Evolutionary conservation across 1,139 yeast species (phyloP).

Genomic region (Blastobotrys malaysiensis): DNA sequence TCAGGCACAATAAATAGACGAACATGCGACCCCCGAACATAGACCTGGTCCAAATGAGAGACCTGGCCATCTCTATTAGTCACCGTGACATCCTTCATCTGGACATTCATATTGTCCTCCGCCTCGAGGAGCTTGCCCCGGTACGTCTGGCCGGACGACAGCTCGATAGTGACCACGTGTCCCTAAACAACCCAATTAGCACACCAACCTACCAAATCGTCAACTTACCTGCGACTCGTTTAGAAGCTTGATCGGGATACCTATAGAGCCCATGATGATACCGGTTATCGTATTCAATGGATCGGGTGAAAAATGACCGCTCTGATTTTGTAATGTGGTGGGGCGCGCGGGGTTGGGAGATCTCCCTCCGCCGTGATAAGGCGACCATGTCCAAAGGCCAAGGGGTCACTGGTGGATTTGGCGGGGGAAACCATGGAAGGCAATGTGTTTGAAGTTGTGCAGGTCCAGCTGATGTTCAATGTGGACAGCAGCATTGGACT

Average conservation of each 20-base stretch:
- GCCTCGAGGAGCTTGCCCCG: conserved; percentile 76
- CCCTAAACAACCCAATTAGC: conserved; percentile 43
- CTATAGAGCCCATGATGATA: conserved; percentile 31
- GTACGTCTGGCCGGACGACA: conserved; percentile 80
- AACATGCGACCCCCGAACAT: conserved; percentile 87
- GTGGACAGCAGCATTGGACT: conserved; percentile 41
- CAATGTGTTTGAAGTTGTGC: conserved; percentile 38
- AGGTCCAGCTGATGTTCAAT: conserved; percentile 52
- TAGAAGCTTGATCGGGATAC: conserved; percentile 80
- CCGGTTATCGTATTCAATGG: neutral
- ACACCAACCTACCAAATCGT: neutral
- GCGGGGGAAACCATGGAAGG: conserved; percentile 6
- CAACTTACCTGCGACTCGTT: conserved; percentile 66
- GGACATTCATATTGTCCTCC: conserved; percentile 92
- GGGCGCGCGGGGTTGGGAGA: neutral
- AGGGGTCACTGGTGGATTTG: conserved; percentile 6
- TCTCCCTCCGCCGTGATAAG: neutral
- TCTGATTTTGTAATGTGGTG: neutral
- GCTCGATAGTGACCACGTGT: conserved; percentile 77
- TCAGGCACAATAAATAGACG: conserved; percentile 85
- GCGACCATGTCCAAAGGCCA: neutral
- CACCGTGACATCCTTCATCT: conserved; percentile 73
- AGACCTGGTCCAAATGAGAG: conserved; percentile 76
- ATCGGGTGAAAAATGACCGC: neutral
- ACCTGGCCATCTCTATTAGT: conserved; percentile 74